Base-by-base conservation (phyloP, 2,329 filamentous ascomycete species). In the Phialophora expanda region DNA sequence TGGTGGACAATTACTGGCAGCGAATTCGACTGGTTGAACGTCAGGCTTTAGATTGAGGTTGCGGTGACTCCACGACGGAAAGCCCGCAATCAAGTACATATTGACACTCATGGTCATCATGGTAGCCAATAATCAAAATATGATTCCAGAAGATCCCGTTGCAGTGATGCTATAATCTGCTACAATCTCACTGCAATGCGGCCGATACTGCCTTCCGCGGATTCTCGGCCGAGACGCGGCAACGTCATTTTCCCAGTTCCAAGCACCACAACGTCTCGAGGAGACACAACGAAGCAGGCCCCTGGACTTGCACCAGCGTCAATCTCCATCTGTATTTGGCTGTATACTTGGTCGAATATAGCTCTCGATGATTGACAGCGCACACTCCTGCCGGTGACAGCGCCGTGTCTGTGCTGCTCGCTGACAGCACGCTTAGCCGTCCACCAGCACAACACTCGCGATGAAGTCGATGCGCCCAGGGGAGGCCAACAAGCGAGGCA, bases 401-500 rank as follows among this genome's bases (percentile, higher is more conserved):
- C 41, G 41, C 24, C 53, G 50, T 56, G 32, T 30, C 50, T 41
- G 24, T 30, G 28, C n/a, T 32, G 12, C 26, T n/a, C 41, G 9
- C 54, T 41, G 38, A 44, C 38, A 8, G 12, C 17, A 20, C 17
- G 14, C 38, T 44, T n/a, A 44, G 38, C 38, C 17, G 17, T 44
- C 38, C 14, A 44, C 38, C 5, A n/a, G 38, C 38, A 12, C 34
- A 9, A 48, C 46, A 26, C 46, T 9, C 62, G 56, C 44, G 44
- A 66, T 67, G 59, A 66, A 66, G 41, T 26, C 55, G 41, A 64
- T 66, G 58, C 57, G 58, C 48, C 67, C 64, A 26, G 46, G 57
- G 26, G 60, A 69, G 41, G 34, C 66, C 41, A 72, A 72, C 57
- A 68, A 68, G 53, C 64, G 62, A 62, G 66, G 66, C 57, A 87